These are phyloP conservation scores for Uronychia binucleata DNA, from an alignment of 73 alveolate genomes.

Conservation along the genomic window DNA sequence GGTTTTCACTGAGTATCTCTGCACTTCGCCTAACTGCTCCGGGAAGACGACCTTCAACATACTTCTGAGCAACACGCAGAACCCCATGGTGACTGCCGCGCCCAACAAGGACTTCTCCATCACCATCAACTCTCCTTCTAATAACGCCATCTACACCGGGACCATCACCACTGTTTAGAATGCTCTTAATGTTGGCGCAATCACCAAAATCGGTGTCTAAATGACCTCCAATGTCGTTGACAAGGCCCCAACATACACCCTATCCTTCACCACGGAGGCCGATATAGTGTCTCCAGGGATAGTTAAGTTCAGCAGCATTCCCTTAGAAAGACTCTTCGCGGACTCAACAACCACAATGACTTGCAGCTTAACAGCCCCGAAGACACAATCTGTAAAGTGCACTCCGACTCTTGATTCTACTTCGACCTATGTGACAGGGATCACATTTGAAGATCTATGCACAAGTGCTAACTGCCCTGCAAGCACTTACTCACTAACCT, in stretches of 20 bases:
- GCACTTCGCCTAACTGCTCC: neutral
- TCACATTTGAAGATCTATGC: neutral
- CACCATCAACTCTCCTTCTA: neutral
- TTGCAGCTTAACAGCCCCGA: neutral
- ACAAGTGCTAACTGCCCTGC: neutral
- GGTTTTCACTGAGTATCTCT: neutral
- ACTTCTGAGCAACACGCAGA: neutral
- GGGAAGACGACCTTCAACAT: neutral
- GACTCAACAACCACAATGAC: neutral
- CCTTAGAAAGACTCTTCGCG: neutral
- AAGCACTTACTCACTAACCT: neutral
- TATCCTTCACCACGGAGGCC: neutral
- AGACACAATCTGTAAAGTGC: neutral
- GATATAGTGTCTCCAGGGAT: neutral
- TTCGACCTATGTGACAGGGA: neutral
- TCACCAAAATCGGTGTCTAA: neutral
- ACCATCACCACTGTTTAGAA: neutral
- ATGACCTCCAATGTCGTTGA: neutral
- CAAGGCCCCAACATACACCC: neutral
- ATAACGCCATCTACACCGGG: neutral
- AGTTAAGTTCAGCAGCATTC: neutral
- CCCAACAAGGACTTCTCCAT: neutral
- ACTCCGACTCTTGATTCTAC: neutral
- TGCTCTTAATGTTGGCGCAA: neutral
- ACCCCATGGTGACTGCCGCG: neutral